A percentile compares a stretch with the other conserved stretches of the same genome.
phyloP scores from a whole-genome alignment of 768 basidiomycete species.

The Kwoniella sp. region DNA sequence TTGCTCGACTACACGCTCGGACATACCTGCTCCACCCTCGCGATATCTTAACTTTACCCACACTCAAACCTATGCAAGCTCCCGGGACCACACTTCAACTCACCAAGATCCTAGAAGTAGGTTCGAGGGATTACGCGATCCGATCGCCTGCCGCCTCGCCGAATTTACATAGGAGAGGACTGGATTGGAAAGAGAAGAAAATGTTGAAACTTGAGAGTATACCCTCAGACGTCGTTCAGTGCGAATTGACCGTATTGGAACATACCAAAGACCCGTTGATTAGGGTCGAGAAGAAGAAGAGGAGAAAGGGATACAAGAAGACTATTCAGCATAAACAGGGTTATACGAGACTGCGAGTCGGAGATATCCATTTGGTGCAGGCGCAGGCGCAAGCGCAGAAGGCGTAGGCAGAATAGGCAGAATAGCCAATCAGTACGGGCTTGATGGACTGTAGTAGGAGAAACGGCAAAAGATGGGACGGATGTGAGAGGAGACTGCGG shows the following conservation, averaged over 20 bases:
- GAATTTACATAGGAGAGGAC: constrained; percentile 13
- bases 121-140: constrained; percentile 91
- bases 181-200: constrained; percentile 26
- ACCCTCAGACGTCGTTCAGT: constrained; percentile 67
- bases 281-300: constrained; percentile 86
- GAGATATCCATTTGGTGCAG: constrained; percentile 66
- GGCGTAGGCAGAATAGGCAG: background rate
- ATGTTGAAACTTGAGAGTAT: constrained; percentile 63
- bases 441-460: too few relatives aligned
- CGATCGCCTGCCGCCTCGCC: constrained; percentile 56
- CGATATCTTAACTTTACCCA: constrained; percentile 91
- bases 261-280: constrained; percentile 96
- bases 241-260: constrained; percentile 90
- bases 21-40: constrained; percentile 86
- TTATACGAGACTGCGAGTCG: constrained; percentile 91
- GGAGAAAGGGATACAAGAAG: constrained; percentile 96
- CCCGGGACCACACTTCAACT: constrained; percentile 84
- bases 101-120: constrained; percentile 87
- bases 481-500: too few relatives aligned
- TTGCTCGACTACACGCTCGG: constrained; percentile 81
- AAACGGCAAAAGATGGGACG: too few relatives aligned
- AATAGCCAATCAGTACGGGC: too few relatives aligned
- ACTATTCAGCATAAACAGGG: constrained; percentile 91
- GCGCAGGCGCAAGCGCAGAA: constrained; percentile 19
- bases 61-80: constrained; percentile 69